Evolutionary conservation across 768 basidiomycete species (phyloP).

Genomic region (Calocybe cyanea): DNA sequence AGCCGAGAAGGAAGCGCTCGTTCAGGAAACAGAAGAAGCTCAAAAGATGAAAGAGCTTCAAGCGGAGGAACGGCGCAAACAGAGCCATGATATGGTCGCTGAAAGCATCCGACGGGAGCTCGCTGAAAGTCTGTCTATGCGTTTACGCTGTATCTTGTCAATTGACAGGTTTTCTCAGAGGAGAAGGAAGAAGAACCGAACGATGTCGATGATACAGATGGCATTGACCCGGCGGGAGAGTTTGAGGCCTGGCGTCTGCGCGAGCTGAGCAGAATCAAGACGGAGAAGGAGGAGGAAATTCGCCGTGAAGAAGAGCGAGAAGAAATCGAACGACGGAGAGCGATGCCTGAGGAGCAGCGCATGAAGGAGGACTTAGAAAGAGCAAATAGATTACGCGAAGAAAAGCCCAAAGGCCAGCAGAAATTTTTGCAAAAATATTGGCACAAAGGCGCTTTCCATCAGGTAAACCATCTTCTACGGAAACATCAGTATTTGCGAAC

Average conservation of each 20-base stretch:
- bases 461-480: conserved; percentile 45
- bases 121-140: conserved; percentile 69
- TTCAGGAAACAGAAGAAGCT: conserved; percentile 74
- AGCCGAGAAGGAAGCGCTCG: conserved; percentile 60
- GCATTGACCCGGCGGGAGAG: conserved; percentile 80
- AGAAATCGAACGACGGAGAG: conserved; percentile 87
- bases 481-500: no score
- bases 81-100: conserved; percentile 90
- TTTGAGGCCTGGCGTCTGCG: conserved; percentile 96
- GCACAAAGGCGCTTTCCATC: conserved; percentile 99
- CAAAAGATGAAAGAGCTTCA: conserved; percentile 66
- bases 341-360: conserved; percentile 90
- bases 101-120: conserved; percentile 91
- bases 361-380: conserved; percentile 88
- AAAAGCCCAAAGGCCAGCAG: conserved; percentile 88
- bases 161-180: conserved; percentile 43
- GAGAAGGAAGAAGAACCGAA: conserved; percentile 82
- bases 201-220: conserved; percentile 95
- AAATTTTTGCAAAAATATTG: conserved; percentile 98
- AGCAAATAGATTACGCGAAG: conserved; percentile 77
- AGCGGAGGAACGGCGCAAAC: conserved; percentile 78
- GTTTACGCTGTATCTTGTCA: background rate
- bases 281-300: conserved; percentile 87
- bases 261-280: conserved; percentile 89
- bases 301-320: conserved; percentile 80